Percentiles rank a stretch among this genome's conserved stretches.
phyloP scores from a whole-genome alignment of 192 early-diverging fungal species.

The Rhizoclosmatium sp. region DNA sequence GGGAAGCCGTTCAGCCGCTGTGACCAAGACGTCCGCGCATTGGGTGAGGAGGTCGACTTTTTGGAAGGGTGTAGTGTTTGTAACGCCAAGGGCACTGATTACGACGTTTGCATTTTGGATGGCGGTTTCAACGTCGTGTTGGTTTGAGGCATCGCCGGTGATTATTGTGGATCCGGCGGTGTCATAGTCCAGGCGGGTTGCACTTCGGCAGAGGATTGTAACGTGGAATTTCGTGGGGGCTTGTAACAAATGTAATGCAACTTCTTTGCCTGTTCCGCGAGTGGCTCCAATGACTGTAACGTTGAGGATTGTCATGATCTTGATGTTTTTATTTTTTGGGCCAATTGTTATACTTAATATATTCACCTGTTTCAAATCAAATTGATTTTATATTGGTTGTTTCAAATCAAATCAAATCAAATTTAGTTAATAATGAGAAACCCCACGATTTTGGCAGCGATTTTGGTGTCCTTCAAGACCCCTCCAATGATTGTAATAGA shows the following conservation, averaged over 20 bases:
- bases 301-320: not conserved
- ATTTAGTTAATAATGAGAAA: not conserved
- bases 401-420: not conserved
- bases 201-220: not conserved
- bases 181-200: not conserved
- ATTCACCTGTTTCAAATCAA: not conserved
- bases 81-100: not conserved
- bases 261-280: not conserved
- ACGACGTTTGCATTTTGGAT: not conserved
- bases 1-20: too few species aligned
- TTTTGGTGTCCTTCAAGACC: too few species aligned
- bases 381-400: not conserved
- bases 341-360: not conserved
- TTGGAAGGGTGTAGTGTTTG: not conserved
- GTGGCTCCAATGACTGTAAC: not conserved
- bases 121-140: not conserved
- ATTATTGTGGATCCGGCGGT: not conserved
- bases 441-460: not conserved
- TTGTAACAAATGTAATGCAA: not conserved
- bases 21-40: too few species aligned
- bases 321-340: not conserved
- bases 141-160: not conserved
- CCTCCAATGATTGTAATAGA: too few species aligned
- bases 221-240: not conserved
- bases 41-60: not conserved